Conservation (phyloP, 2,329 filamentous ascomycete species). For the Ophiocordyceps camponoti-floridani region DNA sequence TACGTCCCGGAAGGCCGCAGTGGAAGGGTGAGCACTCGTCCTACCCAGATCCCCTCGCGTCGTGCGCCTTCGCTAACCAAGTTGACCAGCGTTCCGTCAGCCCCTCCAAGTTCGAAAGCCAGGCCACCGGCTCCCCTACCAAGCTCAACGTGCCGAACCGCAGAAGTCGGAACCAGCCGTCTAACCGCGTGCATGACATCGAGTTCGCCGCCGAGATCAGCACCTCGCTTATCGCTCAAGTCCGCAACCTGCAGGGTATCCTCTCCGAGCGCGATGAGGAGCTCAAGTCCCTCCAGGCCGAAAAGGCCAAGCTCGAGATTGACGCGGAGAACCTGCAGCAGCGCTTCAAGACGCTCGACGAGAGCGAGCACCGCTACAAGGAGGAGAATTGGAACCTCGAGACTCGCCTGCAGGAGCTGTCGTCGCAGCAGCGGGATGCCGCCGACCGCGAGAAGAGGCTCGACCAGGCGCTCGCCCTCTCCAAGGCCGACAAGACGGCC, state of each 20-base stretch:
- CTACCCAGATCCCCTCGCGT: neutral
- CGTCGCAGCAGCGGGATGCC: constrained; percentile 55
- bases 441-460: constrained; percentile 72
- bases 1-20: constrained; percentile 33
- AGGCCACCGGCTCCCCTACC: constrained; percentile 70
- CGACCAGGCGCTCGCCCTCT: constrained; percentile 48
- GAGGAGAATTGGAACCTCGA: constrained; percentile 98
- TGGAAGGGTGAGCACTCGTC: constrained; percentile 27
- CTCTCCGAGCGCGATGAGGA: constrained; percentile 79
- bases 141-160: constrained; percentile 78
- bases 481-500: constrained; percentile 57
- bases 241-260: constrained; percentile 73
- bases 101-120: constrained; percentile 65
- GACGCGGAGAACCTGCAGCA: constrained; percentile 67
- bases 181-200: constrained; percentile 82
- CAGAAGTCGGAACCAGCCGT: constrained; percentile 77
- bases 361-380: constrained; percentile 91
- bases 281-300: constrained; percentile 54
- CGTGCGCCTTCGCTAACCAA: constrained; percentile 1
- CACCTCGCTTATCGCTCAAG: constrained; percentile 82
- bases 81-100: constrained; percentile 44
- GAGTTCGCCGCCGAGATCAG: constrained; percentile 98
- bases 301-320: constrained; percentile 64
- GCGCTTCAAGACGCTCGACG: constrained; percentile 66
- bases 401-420: constrained; percentile 73